Evolutionary conservation across 2,329 filamentous ascomycete species (phyloP).

Genomic region (Neopestalotiopsis sp.): DNA sequence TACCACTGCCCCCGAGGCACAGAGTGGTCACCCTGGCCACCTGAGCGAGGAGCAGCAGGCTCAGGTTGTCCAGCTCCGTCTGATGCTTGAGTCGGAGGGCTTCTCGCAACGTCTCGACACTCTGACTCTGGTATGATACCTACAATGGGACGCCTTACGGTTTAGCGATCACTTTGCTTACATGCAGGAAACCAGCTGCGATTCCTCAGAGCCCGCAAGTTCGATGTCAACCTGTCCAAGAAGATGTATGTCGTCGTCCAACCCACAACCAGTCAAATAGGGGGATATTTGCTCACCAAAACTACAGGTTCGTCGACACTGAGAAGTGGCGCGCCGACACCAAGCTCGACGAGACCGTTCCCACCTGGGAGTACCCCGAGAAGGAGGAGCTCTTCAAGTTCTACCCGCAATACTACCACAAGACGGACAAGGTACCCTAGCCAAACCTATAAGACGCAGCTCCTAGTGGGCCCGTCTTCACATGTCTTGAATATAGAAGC

Average conservation of each 20-base stretch:
- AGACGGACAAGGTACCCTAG: slow-evolving; percentile 75
- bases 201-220: slow-evolving; percentile 94
- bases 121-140: slow-evolving; percentile 75
- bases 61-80: slow-evolving; percentile 83
- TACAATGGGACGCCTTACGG: neutral
- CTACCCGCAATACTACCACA: slow-evolving; percentile 99
- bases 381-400: slow-evolving; percentile 83
- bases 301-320: slow-evolving; percentile 81
- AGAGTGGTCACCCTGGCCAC: slow-evolving; percentile 84
- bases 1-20: slow-evolving; percentile 71
- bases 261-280: neutral
- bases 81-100: slow-evolving; percentile 82
- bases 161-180: neutral
- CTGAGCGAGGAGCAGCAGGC: slow-evolving; percentile 88
- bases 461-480: neutral
- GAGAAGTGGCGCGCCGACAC: slow-evolving; percentile 92
- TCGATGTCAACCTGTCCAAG: slow-evolving; percentile 83
- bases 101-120: slow-evolving; percentile 88
- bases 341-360: slow-evolving; percentile 80
- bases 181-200: slow-evolving; percentile 62
- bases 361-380: slow-evolving; percentile 85
- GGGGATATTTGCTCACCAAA: neutral
- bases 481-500: neutral
- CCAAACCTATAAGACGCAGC: neutral
- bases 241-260: slow-evolving; percentile 72